phyloP scores from a whole-genome alignment of 2,329 filamentous ascomycete species.

The Nannizziopsis barbatae region DNA sequence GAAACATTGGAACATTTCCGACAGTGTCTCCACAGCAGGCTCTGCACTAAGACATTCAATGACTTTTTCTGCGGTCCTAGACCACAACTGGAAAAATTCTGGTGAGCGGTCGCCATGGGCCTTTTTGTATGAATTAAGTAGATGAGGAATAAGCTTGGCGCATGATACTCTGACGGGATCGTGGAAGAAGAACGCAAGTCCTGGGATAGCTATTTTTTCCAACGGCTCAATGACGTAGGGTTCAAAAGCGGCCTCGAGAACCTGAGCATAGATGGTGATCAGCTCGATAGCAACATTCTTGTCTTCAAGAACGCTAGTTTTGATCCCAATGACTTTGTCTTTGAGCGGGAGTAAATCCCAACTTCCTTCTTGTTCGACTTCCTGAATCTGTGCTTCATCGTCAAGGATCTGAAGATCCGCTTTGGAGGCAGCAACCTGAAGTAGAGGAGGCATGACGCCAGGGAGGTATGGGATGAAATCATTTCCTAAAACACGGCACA shows the following conservation, averaged over 20 bases:
- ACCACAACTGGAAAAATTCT: conserved; percentile 74
- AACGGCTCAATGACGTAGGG: conserved; percentile 87
- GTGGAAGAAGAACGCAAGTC: conserved; percentile 97
- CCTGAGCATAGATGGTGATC: conserved; percentile 91
- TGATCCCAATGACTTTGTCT: conserved; percentile 96
- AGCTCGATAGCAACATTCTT: conserved; percentile 99
- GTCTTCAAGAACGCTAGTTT: conserved; percentile 91
- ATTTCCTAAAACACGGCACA: conserved; percentile 84
- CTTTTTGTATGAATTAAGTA: conserved; percentile 89
- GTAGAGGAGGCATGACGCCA: conserved; percentile 85
- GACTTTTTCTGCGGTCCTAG: conserved; percentile 73
- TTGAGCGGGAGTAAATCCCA: conserved; percentile 97
- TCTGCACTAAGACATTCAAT: conserved; percentile 89
- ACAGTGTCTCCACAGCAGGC: conserved; percentile 87
- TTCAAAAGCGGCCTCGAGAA: conserved; percentile 84
- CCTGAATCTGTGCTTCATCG: conserved; percentile 85
- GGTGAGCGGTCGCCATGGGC: conserved; percentile 70
- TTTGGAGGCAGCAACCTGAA: conserved; percentile 85
- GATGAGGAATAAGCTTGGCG: conserved; percentile 84
- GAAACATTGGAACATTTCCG: conserved; percentile 99
- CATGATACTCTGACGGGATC: conserved; percentile 92
- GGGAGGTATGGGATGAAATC: conserved; percentile 90
- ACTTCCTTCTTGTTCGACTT: conserved; percentile 86
- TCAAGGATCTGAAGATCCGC: conserved; percentile 94
- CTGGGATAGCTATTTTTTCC: conserved; percentile 90